Percentiles rank a stretch among this genome's conserved stretches.
Conservation (phyloP, 331 rosid genomes). For the Quercus tomentella region DNA sequence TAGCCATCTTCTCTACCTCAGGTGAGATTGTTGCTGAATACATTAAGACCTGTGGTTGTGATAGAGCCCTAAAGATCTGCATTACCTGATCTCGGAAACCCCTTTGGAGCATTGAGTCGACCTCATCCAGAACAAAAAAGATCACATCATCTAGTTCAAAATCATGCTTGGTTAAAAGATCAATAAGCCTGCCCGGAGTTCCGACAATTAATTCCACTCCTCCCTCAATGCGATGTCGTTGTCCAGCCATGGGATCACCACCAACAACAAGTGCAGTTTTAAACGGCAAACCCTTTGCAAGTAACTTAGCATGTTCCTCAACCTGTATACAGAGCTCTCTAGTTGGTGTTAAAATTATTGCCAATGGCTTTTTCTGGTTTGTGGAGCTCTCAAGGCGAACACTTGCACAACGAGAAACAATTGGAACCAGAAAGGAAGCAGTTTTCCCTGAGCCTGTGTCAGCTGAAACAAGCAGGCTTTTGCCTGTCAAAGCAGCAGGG, state of each 20-base stretch:
- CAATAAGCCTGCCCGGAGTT: conserved; percentile 84
- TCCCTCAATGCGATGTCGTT: conserved; percentile 71
- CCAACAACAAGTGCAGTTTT: conserved; percentile 95
- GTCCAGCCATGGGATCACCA: conserved; percentile 83
- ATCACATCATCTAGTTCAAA: conserved; percentile 53
- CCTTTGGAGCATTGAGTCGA: conserved; percentile 78
- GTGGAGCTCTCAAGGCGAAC: conserved; percentile 28
- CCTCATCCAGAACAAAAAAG: conserved; percentile 80
- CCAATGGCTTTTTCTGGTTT: conserved; percentile 54
- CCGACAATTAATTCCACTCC: conserved; percentile 84
- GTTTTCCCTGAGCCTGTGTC: conserved; percentile 87
- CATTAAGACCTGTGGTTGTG: conserved; percentile 80
- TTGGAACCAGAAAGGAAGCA: conserved; percentile 71
- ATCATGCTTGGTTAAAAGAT: conserved; percentile 69
- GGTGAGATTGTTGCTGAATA: conserved; percentile 77
- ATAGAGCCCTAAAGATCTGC: conserved; percentile 64
- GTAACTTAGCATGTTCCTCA: conserved; percentile 78
- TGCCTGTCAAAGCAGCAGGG: conserved; percentile 69
- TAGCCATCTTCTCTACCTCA: conserved; percentile 64
- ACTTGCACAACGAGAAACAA: conserved; percentile 49
- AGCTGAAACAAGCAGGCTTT: conserved; percentile 74
- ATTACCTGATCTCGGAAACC: conserved; percentile 85
- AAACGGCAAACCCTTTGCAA: conserved; percentile 76
- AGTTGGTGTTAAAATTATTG: conserved; percentile 75
- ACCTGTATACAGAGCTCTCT: conserved; percentile 84